Conservation (phyloP, 2,329 filamentous ascomycete genomes). For the Drechslerella coelobrocha region DNA sequence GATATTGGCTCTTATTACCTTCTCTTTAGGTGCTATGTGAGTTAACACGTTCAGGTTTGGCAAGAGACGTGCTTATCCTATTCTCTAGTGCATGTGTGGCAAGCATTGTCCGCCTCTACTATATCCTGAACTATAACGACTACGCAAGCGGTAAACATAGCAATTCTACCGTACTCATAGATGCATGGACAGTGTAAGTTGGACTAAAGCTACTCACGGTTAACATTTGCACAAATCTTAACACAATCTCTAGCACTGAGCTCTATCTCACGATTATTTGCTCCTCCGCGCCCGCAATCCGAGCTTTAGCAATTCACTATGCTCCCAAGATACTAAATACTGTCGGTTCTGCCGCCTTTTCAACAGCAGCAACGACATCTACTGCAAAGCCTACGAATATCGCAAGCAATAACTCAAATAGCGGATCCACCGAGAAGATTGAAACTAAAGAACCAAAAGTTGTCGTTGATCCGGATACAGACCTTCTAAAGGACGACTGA, state of each 20-base stretch:
- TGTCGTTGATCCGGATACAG: background rate
- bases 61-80: constrained; percentile 7
- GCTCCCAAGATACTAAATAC: constrained; percentile 41
- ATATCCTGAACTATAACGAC: constrained; percentile 11
- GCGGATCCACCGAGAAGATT: background rate
- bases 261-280: constrained; percentile 46
- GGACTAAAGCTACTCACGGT: background rate
- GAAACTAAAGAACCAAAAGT: constrained; percentile 3
- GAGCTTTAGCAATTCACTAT: constrained; percentile 43
- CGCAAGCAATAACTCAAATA: constrained; percentile 21
- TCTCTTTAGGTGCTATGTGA: constrained; percentile 43
- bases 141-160: constrained; percentile 19
- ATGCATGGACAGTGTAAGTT: constrained; percentile 46
- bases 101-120: constrained; percentile 27
- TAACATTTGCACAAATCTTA: too few species aligned
- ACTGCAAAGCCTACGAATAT: constrained; percentile 27
- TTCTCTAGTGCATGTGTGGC: constrained; percentile 40
- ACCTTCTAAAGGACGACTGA: background rate
- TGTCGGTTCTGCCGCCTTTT: constrained; percentile 20
- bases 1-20: constrained; percentile 40
- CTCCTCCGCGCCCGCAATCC: constrained; percentile 34
- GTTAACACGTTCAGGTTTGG: background rate
- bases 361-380: background rate
- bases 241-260: constrained; percentile 20
- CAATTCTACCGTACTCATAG: constrained; percentile 18